These are phyloP conservation scores for Kurtzmaniella quercitrusa DNA, from an alignment of 1,139 yeast species.

Conservation along the genomic window DNA sequence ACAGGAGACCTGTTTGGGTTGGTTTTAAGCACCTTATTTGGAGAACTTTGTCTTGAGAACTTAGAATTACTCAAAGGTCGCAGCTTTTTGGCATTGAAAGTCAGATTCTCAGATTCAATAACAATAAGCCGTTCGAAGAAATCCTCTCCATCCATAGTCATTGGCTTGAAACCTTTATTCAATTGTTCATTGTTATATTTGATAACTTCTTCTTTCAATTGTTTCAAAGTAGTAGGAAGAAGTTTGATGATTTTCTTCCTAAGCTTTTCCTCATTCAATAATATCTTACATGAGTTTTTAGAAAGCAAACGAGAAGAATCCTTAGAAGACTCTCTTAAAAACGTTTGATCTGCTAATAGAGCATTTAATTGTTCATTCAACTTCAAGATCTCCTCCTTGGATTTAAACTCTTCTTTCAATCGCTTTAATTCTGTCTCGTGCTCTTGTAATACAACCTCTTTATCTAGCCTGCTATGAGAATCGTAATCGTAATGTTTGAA, in stretches of 20 bases:
- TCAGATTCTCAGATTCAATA: constrained; percentile 34
- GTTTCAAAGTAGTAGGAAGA: constrained; percentile 59
- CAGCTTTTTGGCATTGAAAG: constrained; percentile 11
- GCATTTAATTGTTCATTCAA: constrained; percentile 52
- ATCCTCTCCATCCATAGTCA: constrained; percentile 43
- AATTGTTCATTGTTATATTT: constrained; percentile 39
- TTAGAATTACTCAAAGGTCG: background rate
- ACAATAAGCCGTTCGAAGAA: constrained; percentile 38
- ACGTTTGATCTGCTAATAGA: constrained; percentile 56
- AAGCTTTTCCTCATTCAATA: constrained; percentile 74
- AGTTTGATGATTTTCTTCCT: constrained; percentile 63
- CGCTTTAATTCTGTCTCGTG: constrained; percentile 62
- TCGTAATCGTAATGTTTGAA: constrained; percentile 30
- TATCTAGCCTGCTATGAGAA: constrained; percentile 40
- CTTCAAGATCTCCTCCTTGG: constrained; percentile 52
- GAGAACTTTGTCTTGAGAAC: constrained; percentile 4
- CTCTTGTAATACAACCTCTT: constrained; percentile 48
- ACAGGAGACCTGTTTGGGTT: constrained; percentile 4
- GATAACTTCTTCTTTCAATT: constrained; percentile 44
- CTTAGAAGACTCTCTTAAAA: constrained; percentile 64
- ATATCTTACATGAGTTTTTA: constrained; percentile 73
- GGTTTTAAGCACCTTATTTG: constrained; percentile 1
- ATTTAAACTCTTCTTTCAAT: constrained; percentile 47
- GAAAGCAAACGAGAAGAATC: constrained; percentile 78
- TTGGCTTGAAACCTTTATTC: constrained; percentile 30